Evolutionary conservation across 2,329 filamentous ascomycete genomes (phyloP).

Genomic region (Thyridium curvatum): DNA sequence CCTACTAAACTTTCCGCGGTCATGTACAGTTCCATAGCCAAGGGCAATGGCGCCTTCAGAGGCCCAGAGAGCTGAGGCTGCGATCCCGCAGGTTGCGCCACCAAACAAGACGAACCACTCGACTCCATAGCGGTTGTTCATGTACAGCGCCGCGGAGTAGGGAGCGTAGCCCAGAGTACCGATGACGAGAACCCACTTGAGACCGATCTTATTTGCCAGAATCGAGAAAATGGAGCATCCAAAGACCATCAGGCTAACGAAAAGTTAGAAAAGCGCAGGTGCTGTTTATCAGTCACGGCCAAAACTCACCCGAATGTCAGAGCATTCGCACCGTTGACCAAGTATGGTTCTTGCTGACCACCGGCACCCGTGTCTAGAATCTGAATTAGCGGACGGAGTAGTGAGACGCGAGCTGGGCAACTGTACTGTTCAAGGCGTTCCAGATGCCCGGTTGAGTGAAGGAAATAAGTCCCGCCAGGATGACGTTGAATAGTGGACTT

Average conservation of each 20-base stretch:
- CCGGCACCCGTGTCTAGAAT: slow-evolving; percentile 21
- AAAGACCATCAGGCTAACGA: slow-evolving; percentile 34
- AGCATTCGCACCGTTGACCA: slow-evolving; percentile 33
- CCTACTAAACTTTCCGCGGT: slow-evolving; percentile 33
- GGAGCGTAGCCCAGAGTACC: slow-evolving; percentile 36
- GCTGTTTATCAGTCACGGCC: background rate
- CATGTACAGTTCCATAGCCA: slow-evolving; percentile 36
- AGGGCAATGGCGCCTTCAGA: slow-evolving; percentile 27
- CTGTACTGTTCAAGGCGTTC: slow-evolving; percentile 35
- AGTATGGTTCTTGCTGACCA: slow-evolving; percentile 25
- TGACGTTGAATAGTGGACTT: slow-evolving; percentile 38
- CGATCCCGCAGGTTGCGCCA: slow-evolving; percentile 31
- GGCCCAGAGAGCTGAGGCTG: slow-evolving; percentile 28
- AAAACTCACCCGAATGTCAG: slow-evolving; percentile 28
- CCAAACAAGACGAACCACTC: slow-evolving; percentile 38
- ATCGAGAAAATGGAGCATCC: slow-evolving; percentile 31
- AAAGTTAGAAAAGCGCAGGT: background rate
- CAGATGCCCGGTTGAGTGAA: slow-evolving; percentile 41
- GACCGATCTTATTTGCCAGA: slow-evolving; percentile 30
- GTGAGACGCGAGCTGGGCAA: background rate
- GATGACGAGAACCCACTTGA: slow-evolving; percentile 32
- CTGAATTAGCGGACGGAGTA: background rate
- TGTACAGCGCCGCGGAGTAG: slow-evolving; percentile 34
- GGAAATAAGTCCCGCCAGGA: slow-evolving; percentile 33
- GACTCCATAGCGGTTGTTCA: slow-evolving; percentile 34